Evolutionary conservation across 768 basidiomycete species (phyloP).

Genomic region (Tricholoma saponaceum): DNA sequence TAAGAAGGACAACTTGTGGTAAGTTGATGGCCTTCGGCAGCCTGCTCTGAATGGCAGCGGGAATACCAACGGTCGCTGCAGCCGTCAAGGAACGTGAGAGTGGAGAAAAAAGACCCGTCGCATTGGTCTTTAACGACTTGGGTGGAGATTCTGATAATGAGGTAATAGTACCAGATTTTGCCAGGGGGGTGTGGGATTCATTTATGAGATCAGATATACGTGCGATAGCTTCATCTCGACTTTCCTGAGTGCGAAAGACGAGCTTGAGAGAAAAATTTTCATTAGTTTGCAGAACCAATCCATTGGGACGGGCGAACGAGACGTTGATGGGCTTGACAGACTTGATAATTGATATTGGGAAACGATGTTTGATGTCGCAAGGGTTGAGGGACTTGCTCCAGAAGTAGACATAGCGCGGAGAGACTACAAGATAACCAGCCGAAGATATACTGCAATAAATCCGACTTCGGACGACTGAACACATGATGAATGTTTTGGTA

Average conservation of each 20-base stretch:
- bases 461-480: conserved; percentile 32
- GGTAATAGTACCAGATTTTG: conserved; percentile 1
- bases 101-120: conserved; percentile 40
- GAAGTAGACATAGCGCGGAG: conserved; percentile 36
- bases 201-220: conserved; percentile 24
- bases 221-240: conserved; percentile 41
- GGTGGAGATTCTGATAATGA: conserved; percentile 1
- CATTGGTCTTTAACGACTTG: conserved; percentile 11
- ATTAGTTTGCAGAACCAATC: conserved; percentile 40
- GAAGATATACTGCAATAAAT: conserved; percentile 29
- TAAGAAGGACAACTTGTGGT: conserved; percentile 30
- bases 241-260: conserved; percentile 38
- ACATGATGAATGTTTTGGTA: neutral
- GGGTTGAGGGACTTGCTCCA: conserved; percentile 41
- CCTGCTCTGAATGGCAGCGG: conserved; percentile 22
- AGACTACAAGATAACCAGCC: conserved; percentile 40
- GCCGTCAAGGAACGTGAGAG: conserved; percentile 37
- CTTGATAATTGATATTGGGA: conserved; percentile 37
- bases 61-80: conserved; percentile 23
- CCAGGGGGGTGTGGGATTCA: conserved; percentile 8
- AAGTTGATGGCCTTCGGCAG: conserved; percentile 48
- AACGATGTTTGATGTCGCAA: conserved; percentile 37
- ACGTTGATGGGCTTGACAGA: conserved; percentile 30
- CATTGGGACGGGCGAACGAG: conserved; percentile 24
- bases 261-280: conserved; percentile 46